Evolutionary conservation across 2,329 filamentous ascomycete species (phyloP), one percentile per base, ranked within the genome.

Genomic region (Ceratocystis albifundus): DNA sequence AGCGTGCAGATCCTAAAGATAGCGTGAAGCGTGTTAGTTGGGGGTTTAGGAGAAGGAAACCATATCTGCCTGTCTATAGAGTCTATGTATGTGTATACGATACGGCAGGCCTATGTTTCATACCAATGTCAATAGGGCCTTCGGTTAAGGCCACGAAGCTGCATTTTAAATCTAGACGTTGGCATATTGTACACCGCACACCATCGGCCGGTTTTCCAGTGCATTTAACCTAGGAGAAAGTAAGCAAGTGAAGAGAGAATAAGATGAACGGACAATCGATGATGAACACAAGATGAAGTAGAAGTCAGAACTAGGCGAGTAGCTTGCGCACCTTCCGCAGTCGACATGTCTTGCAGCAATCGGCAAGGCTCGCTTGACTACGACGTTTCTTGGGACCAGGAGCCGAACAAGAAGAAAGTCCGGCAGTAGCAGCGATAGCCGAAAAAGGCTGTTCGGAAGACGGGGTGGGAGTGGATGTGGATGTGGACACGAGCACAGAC

Each of bases 331-430:
- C 75, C 74, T 77, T 77, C 69, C 75, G 73, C 53, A 77, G 68
- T 20, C 75, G 71, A 69, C 75, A 77, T 25, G 74, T 77, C 66
- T 74, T 74, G 70, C 75, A 77, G 67, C 74, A 75, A 48, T 75
- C 73, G 55, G 70, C 67, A 45, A 70, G 44, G 45, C 69, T 65
- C 25, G 72, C 67, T 20, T 72, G 71, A 1, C 71, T 72, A 17
- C 74, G 73, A 62, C 74, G 73, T 28, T 74, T 73, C 66, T 75
- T 76, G n/a, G 69, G 67, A 6, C 53, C 53, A 32, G 71, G 68
- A 32, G 72, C 69, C 15, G 70, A 70, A n/a, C n/a, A n/a, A 48
- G 65, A 36, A 41, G 36, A 41, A 41, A 41, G 36, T 4, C 36
- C 36, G 36, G 36, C 10, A 41, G 36, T 41, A 15, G 36, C 10